Evolutionary conservation across 805 yeast species (phyloP).

Genomic region (Komagataella ulmi): DNA sequence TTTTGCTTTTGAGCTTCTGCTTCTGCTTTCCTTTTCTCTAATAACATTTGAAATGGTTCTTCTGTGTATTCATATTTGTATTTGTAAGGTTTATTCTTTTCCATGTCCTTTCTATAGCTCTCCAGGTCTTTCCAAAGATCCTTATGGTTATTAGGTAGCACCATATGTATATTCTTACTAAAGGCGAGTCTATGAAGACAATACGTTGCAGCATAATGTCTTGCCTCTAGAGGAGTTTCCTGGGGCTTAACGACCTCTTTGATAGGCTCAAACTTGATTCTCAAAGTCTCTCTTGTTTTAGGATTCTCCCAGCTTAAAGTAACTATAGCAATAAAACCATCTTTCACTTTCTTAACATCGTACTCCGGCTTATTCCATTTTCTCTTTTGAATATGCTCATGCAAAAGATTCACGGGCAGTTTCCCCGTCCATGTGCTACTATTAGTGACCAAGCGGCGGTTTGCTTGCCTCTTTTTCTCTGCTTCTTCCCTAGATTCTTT

Average conservation of each 20-base stretch:
- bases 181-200: slow-evolving; percentile 71
- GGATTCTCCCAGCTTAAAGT: slow-evolving; percentile 65
- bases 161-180: slow-evolving; percentile 75
- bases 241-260: slow-evolving; percentile 43
- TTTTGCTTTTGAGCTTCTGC: slow-evolving; percentile 21
- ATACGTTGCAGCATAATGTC: slow-evolving; percentile 83
- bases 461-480: slow-evolving; percentile 7
- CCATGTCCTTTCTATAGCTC: slow-evolving; percentile 34
- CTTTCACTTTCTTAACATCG: slow-evolving; percentile 35
- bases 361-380: slow-evolving; percentile 85
- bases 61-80: slow-evolving; percentile 44
- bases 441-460: slow-evolving; percentile 42
- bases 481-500: slow-evolving; percentile 2
- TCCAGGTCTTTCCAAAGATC: slow-evolving; percentile 69
- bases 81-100: slow-evolving; percentile 28
- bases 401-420: slow-evolving; percentile 72
- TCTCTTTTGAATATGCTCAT: slow-evolving; percentile 76
- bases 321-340: slow-evolving; percentile 56
- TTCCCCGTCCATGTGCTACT: slow-evolving; percentile 90
- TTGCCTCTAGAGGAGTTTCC: slow-evolving; percentile 77
- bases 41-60: slow-evolving; percentile 63
- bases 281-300: slow-evolving; percentile 56
- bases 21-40: slow-evolving; percentile 50
- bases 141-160: slow-evolving; percentile 73
- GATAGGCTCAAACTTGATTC: slow-evolving; percentile 40